Conservation (phyloP, 2,329 filamentous ascomycete genomes). For the Penicillium brasilianum region DNA sequence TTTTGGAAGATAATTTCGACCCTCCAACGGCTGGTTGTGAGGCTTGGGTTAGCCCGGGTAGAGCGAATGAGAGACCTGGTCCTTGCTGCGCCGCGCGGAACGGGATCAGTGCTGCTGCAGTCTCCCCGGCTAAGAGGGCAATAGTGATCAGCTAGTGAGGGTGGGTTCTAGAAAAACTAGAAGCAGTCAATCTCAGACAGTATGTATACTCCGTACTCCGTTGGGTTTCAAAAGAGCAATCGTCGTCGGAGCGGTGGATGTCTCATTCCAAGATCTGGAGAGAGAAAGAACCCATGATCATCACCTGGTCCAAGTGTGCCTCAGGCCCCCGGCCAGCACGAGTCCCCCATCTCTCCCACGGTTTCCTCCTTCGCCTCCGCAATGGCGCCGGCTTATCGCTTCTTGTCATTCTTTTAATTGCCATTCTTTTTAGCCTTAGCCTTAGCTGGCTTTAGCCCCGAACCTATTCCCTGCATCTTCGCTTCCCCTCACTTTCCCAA, state of each 20-base stretch:
- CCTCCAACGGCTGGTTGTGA: conserved; percentile 1
- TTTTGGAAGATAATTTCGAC: neutral
- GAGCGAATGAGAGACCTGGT: conserved; percentile 17
- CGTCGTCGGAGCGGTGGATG: neutral
- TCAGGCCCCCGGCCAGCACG: conserved; percentile 2
- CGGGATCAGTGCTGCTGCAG: conserved; percentile 15
- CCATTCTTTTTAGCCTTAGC: conserved; percentile 1
- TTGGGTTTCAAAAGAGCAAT: neutral
- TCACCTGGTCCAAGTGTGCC: neutral
- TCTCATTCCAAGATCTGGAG: neutral
- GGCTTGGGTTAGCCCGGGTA: conserved; percentile 21
- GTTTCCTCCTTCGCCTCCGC: conserved; percentile 12
- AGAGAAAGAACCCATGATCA: neutral
- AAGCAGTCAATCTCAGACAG: neutral
- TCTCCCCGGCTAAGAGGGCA: neutral
- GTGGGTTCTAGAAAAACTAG: conserved; percentile 4
- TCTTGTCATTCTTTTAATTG: conserved; percentile 14
- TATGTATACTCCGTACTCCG: too few relatives aligned
- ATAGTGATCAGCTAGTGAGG: neutral
- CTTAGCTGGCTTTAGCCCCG: neutral
- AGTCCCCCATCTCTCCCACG: neutral
- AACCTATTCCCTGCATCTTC: conserved; percentile 1
- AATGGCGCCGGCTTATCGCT: conserved; percentile 10
- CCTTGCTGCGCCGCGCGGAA: conserved; percentile 3
- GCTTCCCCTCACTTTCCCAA: conserved; percentile 14